Percentiles rank a stretch among this genome's conserved stretches.
Conservation (phyloP, 2,329 filamentous ascomycete species). For the Trichothecium sympodiale region DNA sequence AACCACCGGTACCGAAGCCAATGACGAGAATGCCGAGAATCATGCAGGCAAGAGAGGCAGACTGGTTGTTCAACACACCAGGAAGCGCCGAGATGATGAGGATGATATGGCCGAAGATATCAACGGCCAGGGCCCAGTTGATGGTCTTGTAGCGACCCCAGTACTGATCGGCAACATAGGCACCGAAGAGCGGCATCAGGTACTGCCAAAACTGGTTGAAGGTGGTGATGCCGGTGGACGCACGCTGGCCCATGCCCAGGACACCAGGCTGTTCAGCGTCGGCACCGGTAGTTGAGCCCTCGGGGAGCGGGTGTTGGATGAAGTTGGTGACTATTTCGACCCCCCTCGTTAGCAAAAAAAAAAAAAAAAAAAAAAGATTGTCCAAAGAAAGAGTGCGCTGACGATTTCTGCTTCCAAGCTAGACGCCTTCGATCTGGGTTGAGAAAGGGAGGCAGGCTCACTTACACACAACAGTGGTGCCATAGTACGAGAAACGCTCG, state of each 20-base stretch:
- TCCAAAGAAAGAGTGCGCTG: too few species aligned
- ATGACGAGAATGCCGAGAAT: constrained; percentile 45
- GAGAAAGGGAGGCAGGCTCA: constrained; percentile 16
- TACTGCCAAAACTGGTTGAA: constrained; percentile 52
- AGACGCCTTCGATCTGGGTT: too few species aligned
- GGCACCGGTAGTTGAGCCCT: constrained; percentile 43
- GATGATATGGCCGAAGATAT: constrained; percentile 55
- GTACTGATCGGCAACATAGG: constrained; percentile 41
- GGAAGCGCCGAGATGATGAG: constrained; percentile 57
- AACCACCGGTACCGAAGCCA: constrained; percentile 58
- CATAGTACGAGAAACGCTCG: constrained; percentile 66
- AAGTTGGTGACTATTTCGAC: constrained; percentile 41
- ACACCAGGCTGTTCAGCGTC: constrained; percentile 35
- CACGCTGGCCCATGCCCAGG: constrained; percentile 45
- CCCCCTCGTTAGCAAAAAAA: not conserved
- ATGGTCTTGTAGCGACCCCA: constrained; percentile 62
- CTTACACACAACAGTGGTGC: constrained; percentile 51
- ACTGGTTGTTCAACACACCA: constrained; percentile 40
- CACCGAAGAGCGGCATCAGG: constrained; percentile 45
- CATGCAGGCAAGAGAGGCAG: constrained; percentile 50
- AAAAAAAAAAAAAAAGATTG: too few species aligned
- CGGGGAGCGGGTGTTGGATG: constrained; percentile 46
- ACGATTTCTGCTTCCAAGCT: too few species aligned
- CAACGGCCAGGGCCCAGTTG: constrained; percentile 46
- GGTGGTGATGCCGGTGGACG: constrained; percentile 30